These are phyloP conservation scores for Panaeolus papilionaceus DNA, from an alignment of 768 basidiomycete species.

Conservation along the genomic window DNA sequence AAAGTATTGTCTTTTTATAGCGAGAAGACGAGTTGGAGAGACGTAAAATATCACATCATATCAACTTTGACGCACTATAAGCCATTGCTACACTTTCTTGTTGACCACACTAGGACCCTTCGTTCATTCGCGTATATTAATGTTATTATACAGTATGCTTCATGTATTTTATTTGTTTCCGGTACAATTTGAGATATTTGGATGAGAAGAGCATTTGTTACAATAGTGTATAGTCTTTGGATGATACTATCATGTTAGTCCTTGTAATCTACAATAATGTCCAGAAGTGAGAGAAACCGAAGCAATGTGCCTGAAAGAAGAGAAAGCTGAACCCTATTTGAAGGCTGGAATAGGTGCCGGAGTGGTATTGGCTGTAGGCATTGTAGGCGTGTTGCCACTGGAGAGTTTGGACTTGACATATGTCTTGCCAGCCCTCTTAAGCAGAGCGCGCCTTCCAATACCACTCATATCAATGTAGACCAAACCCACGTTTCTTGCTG, in stretches of 20 bases:
- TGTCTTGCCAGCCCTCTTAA: constrained; percentile 66
- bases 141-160: constrained; percentile 10
- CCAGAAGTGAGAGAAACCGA: background rate
- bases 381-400: constrained; percentile 19
- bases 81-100: background rate
- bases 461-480: constrained; percentile 82
- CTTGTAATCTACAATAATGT: background rate
- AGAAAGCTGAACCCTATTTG: background rate
- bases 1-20: constrained; percentile 45
- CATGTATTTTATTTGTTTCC: constrained; percentile 15
- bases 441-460: constrained; percentile 70
- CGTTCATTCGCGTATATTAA: constrained; percentile 8
- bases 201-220: background rate
- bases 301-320: background rate
- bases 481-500: constrained; percentile 72
- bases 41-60: constrained; percentile 88
- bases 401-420: constrained; percentile 53
- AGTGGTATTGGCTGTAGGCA: background rate
- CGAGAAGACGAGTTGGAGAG: constrained; percentile 94
- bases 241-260: too few relatives aligned
- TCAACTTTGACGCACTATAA: constrained; percentile 96
- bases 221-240: too few relatives aligned
- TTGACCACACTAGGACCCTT: constrained; percentile 11
- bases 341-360: background rate
- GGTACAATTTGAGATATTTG: background rate